These are phyloP conservation scores for Fusarium sp. DNA, from an alignment of 2,329 filamentous ascomycete genomes.

Conservation along the genomic window DNA sequence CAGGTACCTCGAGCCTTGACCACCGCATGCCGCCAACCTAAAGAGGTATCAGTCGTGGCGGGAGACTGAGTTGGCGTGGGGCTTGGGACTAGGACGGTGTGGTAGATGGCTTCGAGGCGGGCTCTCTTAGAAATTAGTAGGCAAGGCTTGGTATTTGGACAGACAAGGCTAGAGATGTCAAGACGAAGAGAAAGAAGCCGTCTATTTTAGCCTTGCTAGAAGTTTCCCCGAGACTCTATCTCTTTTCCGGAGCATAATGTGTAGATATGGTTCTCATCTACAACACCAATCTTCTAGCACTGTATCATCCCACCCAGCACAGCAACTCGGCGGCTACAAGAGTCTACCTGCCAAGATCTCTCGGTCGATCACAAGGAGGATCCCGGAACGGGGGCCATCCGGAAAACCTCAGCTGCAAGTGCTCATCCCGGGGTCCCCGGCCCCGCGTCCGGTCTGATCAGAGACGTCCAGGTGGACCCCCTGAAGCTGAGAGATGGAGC, in stretches of 20 bases:
- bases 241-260: not conserved
- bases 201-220: not conserved
- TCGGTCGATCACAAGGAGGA: constrained; percentile 14
- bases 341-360: not conserved
- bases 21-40: not conserved
- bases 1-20: not conserved
- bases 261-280: not conserved
- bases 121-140: constrained; percentile 17
- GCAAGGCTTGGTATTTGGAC: not conserved
- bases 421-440: constrained; percentile 10
- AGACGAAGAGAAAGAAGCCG: not conserved
- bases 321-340: not conserved
- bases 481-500: not conserved
- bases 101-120: constrained; percentile 19
- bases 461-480: constrained; percentile 1
- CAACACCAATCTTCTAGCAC: not conserved
- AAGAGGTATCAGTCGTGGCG: constrained; percentile 3
- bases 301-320: not conserved
- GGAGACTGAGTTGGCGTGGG: constrained; percentile 2
- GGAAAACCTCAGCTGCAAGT: constrained; percentile 26
- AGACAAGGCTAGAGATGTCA: not conserved
- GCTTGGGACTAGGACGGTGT: constrained; percentile 23
- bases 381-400: constrained; percentile 5
- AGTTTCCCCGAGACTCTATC: not conserved
- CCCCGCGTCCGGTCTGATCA: constrained; percentile 4